Conservation (phyloP, 2,329 filamentous ascomycete species). For the Colletotrichum lentis region DNA sequence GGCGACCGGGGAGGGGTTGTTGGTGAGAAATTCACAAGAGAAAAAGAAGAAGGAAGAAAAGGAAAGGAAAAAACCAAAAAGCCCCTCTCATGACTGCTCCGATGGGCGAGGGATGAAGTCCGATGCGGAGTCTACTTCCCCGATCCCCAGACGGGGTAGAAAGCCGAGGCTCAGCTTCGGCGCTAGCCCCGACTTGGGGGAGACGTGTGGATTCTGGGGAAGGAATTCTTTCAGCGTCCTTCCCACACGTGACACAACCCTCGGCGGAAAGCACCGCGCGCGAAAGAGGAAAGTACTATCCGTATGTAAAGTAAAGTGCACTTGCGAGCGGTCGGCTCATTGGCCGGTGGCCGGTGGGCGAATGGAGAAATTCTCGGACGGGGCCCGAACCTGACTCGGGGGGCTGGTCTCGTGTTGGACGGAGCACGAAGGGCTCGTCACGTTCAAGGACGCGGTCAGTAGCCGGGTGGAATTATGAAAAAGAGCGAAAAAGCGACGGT, state of each 20-base stretch:
- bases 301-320: too few species aligned
- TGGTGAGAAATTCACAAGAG: background rate
- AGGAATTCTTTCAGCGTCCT: background rate
- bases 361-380: slow-evolving; percentile 35
- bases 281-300: too few species aligned
- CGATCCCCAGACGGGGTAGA: slow-evolving; percentile 35
- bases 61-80: background rate
- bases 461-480: background rate
- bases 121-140: slow-evolving; percentile 16
- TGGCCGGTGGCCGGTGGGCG: background rate
- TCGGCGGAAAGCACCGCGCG: background rate
- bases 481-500: too few species aligned
- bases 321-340: too few species aligned
- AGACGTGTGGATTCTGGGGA: slow-evolving; percentile 27
- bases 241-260: slow-evolving; percentile 7
- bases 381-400: slow-evolving; percentile 32
- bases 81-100: background rate
- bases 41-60: background rate
- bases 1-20: background rate
- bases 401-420: slow-evolving; percentile 28
- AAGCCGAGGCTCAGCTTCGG: slow-evolving; percentile 25
- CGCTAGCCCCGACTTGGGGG: slow-evolving; percentile 35
- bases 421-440: slow-evolving; percentile 12
- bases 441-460: background rate
- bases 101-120: slow-evolving; percentile 1